A percentile compares a stretch with the other conserved stretches of the same genome.
phyloP scores from a whole-genome alignment of 1,284 basidiomycete species.

The Tilletiopsis washingtonensis region DNA sequence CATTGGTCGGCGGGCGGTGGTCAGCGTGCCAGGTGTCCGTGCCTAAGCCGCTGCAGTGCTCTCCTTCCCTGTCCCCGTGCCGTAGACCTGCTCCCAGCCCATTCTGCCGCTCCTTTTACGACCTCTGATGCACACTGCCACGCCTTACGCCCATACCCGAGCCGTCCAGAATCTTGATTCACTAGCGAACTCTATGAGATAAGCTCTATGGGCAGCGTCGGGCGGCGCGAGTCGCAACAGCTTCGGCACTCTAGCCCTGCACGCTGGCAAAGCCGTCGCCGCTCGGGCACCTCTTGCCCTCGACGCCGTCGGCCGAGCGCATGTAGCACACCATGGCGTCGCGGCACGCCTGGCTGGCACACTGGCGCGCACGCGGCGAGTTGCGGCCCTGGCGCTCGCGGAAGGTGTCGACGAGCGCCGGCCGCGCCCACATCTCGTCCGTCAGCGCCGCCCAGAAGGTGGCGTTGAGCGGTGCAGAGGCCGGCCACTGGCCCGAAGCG shows the following conservation, averaged over 20 bases:
- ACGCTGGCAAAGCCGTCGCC: constrained; percentile 68
- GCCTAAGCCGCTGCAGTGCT: too few relatives aligned
- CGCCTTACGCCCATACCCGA: too few relatives aligned
- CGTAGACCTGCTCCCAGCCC: too few relatives aligned
- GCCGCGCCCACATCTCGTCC: constrained; percentile 61
- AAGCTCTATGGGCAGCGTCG: too few relatives aligned
- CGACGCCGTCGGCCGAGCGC: constrained; percentile 59
- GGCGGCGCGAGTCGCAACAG: too few relatives aligned
- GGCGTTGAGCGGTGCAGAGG: constrained; percentile 65
- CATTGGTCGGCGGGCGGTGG: constrained; percentile 18
- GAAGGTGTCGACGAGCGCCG: constrained; percentile 61
- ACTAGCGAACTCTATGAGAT: too few relatives aligned
- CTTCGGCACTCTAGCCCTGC: constrained; percentile 48
- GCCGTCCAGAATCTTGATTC: too few relatives aligned
- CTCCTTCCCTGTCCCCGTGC: too few relatives aligned
- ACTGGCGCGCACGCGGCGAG: constrained; percentile 55
- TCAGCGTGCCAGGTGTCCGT: too few relatives aligned
- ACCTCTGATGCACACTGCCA: too few relatives aligned
- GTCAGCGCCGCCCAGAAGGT: constrained; percentile 77
- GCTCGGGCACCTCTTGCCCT: constrained; percentile 55
- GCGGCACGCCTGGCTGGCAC: constrained; percentile 57
- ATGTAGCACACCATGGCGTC: constrained; percentile 71
- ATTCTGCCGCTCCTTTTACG: too few relatives aligned
- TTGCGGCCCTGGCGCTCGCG: constrained; percentile 65
- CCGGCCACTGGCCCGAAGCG: constrained; percentile 53